phyloP scores from a whole-genome alignment of 2,329 filamentous ascomycete genomes.

The Ophiosphaerella narmari region DNA sequence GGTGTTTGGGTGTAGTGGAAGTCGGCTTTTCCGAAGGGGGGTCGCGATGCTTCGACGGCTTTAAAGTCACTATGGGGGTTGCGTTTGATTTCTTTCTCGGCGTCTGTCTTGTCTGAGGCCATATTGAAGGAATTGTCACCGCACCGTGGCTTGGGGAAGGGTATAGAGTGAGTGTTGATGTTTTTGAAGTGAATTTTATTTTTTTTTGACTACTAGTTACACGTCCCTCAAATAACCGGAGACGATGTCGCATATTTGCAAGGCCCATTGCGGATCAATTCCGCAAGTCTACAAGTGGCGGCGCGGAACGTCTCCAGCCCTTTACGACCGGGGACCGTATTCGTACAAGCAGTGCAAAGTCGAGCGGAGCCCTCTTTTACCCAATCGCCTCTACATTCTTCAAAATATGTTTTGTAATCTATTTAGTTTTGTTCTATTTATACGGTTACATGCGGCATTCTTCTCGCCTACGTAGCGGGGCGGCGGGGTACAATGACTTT shows the following conservation, averaged over 20 bases:
- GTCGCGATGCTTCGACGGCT: constrained; percentile 67
- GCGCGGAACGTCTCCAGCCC: constrained; percentile 9
- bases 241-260: constrained; percentile 1
- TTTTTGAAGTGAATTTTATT: constrained; percentile 1
- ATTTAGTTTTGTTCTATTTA: too few relatives aligned
- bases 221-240: neutral
- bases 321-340: constrained; percentile 1
- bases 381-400: too few relatives aligned
- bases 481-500: too few relatives aligned
- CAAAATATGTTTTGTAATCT: too few relatives aligned
- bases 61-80: constrained; percentile 79
- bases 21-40: constrained; percentile 59
- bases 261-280: constrained; percentile 26
- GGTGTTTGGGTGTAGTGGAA: constrained; percentile 67
- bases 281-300: constrained; percentile 9
- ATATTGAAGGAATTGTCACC: constrained; percentile 6
- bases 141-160: neutral
- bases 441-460: too few relatives aligned
- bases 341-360: constrained; percentile 2
- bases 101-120: constrained; percentile 47
- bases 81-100: constrained; percentile 57
- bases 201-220: constrained; percentile 2
- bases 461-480: too few relatives aligned
- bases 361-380: too few relatives aligned
- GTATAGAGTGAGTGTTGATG: neutral